phyloP scores from a whole-genome alignment of 768 basidiomycete species.

The Scleroderma bovista region DNA sequence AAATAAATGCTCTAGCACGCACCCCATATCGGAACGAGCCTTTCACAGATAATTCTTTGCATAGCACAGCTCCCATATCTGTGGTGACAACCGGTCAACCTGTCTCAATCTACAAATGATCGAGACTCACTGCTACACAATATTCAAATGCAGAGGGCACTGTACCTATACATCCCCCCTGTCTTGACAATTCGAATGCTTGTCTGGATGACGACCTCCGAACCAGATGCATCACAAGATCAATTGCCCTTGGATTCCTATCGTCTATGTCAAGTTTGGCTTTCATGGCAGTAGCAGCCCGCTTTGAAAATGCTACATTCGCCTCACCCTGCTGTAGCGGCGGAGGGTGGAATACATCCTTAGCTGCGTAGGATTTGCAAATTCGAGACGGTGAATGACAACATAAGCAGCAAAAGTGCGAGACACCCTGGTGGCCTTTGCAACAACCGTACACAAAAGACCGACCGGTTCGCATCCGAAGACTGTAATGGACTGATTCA shows the following conservation, averaged over 20 bases:
- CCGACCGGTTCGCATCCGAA: constrained; percentile 90
- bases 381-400: constrained; percentile 67
- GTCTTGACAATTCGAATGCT: constrained; percentile 68
- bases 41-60: constrained; percentile 76
- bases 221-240: constrained; percentile 89
- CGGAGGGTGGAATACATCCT: constrained; percentile 65
- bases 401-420: constrained; percentile 85
- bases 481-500: constrained; percentile 72
- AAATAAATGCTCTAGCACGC: constrained; percentile 18
- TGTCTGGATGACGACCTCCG: constrained; percentile 88
- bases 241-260: constrained; percentile 65
- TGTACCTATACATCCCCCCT: constrained; percentile 69
- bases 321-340: constrained; percentile 57
- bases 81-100: constrained; percentile 72
- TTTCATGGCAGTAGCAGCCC: constrained; percentile 66
- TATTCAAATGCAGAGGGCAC: constrained; percentile 3
- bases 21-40: constrained; percentile 93
- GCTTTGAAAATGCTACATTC: constrained; percentile 62
- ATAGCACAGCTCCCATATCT: constrained; percentile 62
- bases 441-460: constrained; percentile 93
- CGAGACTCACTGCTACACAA: neutral
- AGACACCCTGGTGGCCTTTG: constrained; percentile 84
- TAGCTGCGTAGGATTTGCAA: constrained; percentile 82
- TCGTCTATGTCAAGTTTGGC: constrained; percentile 61
- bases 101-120: constrained; percentile 67